phyloP scores from a whole-genome alignment of 1,284 basidiomycete genomes.

The Albatrellus sp. region DNA sequence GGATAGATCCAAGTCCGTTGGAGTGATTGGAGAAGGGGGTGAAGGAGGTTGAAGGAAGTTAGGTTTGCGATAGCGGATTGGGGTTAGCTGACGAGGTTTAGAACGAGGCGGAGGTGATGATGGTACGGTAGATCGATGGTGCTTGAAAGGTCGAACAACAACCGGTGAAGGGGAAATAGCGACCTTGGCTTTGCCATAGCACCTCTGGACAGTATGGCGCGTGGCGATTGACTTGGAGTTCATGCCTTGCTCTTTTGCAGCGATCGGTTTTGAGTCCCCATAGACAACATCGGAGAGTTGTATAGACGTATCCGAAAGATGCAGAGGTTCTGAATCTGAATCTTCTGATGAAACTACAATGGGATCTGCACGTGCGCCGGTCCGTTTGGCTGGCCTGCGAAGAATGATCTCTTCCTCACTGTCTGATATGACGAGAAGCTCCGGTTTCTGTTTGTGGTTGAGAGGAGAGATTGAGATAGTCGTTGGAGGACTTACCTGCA shows the following conservation, averaged over 20 bases:
- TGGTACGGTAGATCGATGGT: background rate
- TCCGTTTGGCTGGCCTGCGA: slow-evolving; percentile 10
- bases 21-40: slow-evolving; percentile 33
- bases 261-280: too few relatives aligned
- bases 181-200: background rate
- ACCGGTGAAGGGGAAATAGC: slow-evolving; percentile 3
- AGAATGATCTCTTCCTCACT: slow-evolving; percentile 15
- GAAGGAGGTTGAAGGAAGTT: slow-evolving; percentile 35
- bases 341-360: slow-evolving; percentile 31
- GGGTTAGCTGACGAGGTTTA: slow-evolving; percentile 50
- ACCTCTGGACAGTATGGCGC: too few relatives aligned
- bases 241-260: too few relatives aligned
- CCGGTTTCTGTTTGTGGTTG: background rate
- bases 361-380: slow-evolving; percentile 13
- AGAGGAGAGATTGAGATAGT: slow-evolving; percentile 3
- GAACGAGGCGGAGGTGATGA: slow-evolving; percentile 19
- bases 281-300: background rate
- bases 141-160: background rate
- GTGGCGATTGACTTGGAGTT: too few relatives aligned
- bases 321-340: background rate
- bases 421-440: slow-evolving; percentile 10
- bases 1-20: slow-evolving; percentile 38
- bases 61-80: slow-evolving; percentile 39
- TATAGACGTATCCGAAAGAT: background rate
- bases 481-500: slow-evolving; percentile 16